Base-by-base conservation (phyloP, 2,329 filamentous ascomycete genomes). In the Colletotrichum sojae region DNA sequence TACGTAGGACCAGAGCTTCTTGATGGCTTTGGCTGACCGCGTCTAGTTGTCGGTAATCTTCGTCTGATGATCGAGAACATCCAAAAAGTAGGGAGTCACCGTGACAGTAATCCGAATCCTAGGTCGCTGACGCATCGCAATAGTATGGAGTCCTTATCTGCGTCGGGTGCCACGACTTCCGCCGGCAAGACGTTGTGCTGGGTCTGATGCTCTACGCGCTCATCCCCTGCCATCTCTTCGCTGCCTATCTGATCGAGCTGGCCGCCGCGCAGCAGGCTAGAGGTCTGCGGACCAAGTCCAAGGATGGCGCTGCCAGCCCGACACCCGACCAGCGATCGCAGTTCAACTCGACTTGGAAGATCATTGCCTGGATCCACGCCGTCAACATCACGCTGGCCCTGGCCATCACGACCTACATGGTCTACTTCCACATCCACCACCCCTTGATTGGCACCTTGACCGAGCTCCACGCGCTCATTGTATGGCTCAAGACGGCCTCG, bases 11-110 rank as follows among this genome's bases (percentile, higher is more conserved):
- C 43, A 27, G 18, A 9, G 9, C 40, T 25, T 48, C 4, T 49
- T 48, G 27, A 74, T 49, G 25, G 43, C 22, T 62, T 22, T 20
- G 55, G 54, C 61, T 73, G 57, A 71, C 65, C 13, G 20, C 48
- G 45, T 46, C 13, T 70, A 94, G 94, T 98, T 76, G 94, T 95
- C 57, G 96, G 95, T 75, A 99, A 99, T 78, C 82, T 99, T 59
- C 91, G 96, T 72, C 86, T 99, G 76, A 94, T 98, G 83, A 94
- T 99, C 77, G 96, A 98, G 81, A 99, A 99, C 78, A 94, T 95
- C 74, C 93, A 95, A 84, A 98, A 98, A 87, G 93, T 94, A 78
- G 70, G 60, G 53, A 39, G 10, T 20, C 27, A 22, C 6, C 18
- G 10, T n/a, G 5, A 51, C 72, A 55, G 73, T 71, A 31, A 25